Base-by-base conservation (phyloP, 75 land plant species). In the Larix kaempferi region DNA sequence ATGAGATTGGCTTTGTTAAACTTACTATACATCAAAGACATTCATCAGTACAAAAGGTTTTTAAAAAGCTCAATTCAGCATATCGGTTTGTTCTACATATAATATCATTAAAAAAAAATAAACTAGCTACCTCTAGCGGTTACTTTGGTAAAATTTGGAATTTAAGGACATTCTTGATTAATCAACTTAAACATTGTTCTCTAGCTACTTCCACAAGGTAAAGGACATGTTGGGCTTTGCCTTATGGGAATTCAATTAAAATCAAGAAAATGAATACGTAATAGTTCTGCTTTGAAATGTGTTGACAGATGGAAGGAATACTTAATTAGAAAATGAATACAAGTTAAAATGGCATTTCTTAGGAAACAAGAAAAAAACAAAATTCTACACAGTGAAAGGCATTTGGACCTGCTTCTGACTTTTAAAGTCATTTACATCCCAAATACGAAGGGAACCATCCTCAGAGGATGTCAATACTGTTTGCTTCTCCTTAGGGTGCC, bases 371-470 rank as follows among this genome's bases (percentile, higher is more conserved):
- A 74, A 74, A 11, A 55, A 54, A 8, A 17, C 3, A 26, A 74
- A 44, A 23, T 27, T 7, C 33, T 74, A n/a, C 13, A 77, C 13
- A 80, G 35, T 54, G 59, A 22, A 81, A 82, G 25, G 39, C 60
- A 74, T 57, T 76, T 37, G 58, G 8, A 98, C 99, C 98, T 98
- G 98, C 81, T 93, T 98, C 76, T 98, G 99, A 77, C 90, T 81
- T 76, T 91, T 89, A 78, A 98, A 98, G 74, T 95, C 87, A 74
- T 85, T 86, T 3, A 98, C 99, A 87, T 98, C 99, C 99, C 99
- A 98, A 75, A 95, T 88, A n/a, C 99, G 86, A 54, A 98, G 84
- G 56, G 99, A 98, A 27, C 99, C 99, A 85, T 98, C 99, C 61
- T 98, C 99, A 19, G 99, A 98, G 2, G 96, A 95, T 29, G 99